These are phyloP conservation scores for Diaporthe eres DNA, from an alignment of 2,329 filamentous ascomycete genomes.

Conservation along the genomic window DNA sequence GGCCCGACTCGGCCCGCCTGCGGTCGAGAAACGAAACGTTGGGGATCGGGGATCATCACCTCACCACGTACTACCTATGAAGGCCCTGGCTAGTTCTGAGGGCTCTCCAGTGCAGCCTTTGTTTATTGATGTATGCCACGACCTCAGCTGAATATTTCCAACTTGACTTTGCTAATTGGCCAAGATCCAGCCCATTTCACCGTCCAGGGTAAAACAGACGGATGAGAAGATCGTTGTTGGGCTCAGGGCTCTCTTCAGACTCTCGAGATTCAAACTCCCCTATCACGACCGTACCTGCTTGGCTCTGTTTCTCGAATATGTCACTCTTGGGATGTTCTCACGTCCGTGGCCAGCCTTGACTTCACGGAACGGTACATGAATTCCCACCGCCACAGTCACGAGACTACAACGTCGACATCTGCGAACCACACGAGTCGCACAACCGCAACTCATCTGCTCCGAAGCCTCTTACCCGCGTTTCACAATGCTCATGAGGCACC, in stretches of 20 bases:
- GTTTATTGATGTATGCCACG: neutral
- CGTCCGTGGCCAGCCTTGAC: neutral
- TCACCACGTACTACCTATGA: neutral
- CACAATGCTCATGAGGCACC: neutral
- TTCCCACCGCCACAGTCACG: neutral
- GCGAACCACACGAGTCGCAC: neutral
- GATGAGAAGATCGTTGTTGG: neutral
- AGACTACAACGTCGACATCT: neutral
- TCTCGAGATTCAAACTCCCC: neutral
- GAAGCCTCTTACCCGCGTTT: neutral
- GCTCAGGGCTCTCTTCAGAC: neutral
- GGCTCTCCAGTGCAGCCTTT: neutral
- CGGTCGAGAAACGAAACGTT: neutral
- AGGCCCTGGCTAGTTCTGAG: too few relatives aligned
- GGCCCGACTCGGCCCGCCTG: conserved; percentile 19
- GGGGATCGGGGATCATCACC: neutral
- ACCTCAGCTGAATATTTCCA: neutral
- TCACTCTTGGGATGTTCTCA: neutral
- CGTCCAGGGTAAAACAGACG: neutral
- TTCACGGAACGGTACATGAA: neutral
- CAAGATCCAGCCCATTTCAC: neutral
- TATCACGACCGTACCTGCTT: too few relatives aligned
- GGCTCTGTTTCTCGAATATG: neutral
- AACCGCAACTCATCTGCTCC: neutral
- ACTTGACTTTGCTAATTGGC: neutral